Evolutionary conservation across 176 grass and related monocot species (phyloP).

Genomic region (Oryza coarctata): DNA sequence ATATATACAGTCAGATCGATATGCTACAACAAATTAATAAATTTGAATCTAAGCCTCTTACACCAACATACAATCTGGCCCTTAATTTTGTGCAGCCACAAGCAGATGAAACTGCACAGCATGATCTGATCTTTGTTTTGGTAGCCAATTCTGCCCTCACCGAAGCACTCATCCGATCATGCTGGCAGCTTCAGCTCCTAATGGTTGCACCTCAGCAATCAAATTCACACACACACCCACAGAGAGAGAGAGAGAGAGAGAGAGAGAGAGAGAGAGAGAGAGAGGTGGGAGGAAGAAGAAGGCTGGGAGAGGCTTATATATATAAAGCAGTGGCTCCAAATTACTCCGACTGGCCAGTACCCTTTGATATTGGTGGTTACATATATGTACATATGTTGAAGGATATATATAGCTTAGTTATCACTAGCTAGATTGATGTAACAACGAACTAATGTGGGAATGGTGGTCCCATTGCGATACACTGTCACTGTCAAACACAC

Average conservation of each 20-base stretch:
- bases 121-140: slow-evolving; percentile 54
- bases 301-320: slow-evolving; percentile 20
- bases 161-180: slow-evolving; percentile 58
- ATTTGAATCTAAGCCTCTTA: background rate
- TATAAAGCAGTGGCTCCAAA: slow-evolving; percentile 12
- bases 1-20: background rate
- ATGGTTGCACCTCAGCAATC: slow-evolving; percentile 38
- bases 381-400: background rate
- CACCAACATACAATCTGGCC: background rate
- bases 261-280: background rate
- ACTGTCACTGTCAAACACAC: slow-evolving; percentile 27
- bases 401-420: slow-evolving; percentile 24
- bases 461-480: slow-evolving; percentile 43
- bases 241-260: background rate
- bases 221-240: background rate
- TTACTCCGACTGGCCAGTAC: slow-evolving; percentile 11
- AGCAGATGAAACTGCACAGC: slow-evolving; percentile 76
- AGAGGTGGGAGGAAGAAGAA: slow-evolving; percentile 11
- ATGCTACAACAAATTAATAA: background rate
- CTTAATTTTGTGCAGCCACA: slow-evolving; percentile 28
- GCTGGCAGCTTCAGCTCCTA: slow-evolving; percentile 86
- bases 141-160: background rate
- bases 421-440: slow-evolving; percentile 52
- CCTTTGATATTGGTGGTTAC: slow-evolving; percentile 34
- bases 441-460: slow-evolving; percentile 55